Evolutionary conservation across 805 yeast species (phyloP).

Genomic region (Wickerhamiella lipophila): DNA sequence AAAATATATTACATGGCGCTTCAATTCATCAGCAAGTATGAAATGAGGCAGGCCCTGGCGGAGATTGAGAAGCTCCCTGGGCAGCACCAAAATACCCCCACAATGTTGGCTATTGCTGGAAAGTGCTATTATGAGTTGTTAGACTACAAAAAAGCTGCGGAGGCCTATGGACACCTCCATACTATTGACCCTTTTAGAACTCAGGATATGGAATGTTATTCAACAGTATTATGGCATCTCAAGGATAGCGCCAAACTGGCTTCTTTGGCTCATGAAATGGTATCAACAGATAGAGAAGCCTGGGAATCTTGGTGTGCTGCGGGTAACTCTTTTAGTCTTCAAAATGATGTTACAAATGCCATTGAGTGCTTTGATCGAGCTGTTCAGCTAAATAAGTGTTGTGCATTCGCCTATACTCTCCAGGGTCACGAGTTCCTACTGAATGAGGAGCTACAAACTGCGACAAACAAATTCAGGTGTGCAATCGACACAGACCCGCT

Average conservation of each 20-base stretch:
- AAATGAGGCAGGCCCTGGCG: conserved; percentile 69
- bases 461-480: conserved; percentile 66
- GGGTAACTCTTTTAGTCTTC: conserved; percentile 78
- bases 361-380: conserved; percentile 77
- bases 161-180: conserved; percentile 50
- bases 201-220: conserved; percentile 81
- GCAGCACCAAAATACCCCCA: conserved; percentile 54
- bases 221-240: conserved; percentile 87
- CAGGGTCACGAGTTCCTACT: conserved; percentile 87
- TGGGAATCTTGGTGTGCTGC: conserved; percentile 86
- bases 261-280: conserved; percentile 68
- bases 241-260: conserved; percentile 69
- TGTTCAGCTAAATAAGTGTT: conserved; percentile 48
- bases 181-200: conserved; percentile 61
- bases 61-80: conserved; percentile 52
- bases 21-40: conserved; percentile 33
- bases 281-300: conserved; percentile 47
- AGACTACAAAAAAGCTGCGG: conserved; percentile 64
- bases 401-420: conserved; percentile 81
- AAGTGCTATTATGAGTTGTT: conserved; percentile 76
- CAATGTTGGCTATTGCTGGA: conserved; percentile 73
- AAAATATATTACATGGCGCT: not conserved
- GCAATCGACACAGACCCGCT: conserved; percentile 66
- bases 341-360: conserved; percentile 79
- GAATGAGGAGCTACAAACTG: conserved; percentile 81